Evolutionary conservation across 768 basidiomycete species (phyloP).

Genomic region (Termitomyces eurrhizus): DNA sequence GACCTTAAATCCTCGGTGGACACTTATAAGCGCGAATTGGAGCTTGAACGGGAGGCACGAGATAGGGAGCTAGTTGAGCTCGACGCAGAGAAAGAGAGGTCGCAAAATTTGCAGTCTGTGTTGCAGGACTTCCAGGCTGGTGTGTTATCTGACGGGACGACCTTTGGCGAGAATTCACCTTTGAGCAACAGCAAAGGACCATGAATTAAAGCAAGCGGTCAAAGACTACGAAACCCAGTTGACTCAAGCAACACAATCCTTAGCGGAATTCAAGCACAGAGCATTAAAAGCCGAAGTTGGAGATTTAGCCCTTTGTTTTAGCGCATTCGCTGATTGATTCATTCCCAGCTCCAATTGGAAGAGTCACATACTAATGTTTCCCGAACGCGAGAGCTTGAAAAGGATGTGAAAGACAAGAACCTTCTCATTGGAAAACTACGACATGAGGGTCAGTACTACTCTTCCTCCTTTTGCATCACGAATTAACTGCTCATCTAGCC

Average conservation of each 20-base stretch:
- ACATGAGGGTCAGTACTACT: slow-evolving; percentile 68
- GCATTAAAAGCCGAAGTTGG: slow-evolving; percentile 84
- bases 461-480: neutral
- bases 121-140: slow-evolving; percentile 94
- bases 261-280: slow-evolving; percentile 89
- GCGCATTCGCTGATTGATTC: neutral
- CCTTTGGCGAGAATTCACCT: slow-evolving; percentile 2
- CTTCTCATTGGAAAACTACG: slow-evolving; percentile 92
- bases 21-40: slow-evolving; percentile 57
- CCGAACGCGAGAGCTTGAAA: slow-evolving; percentile 71
- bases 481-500: slow-evolving; percentile 40
- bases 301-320: neutral
- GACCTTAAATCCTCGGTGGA: slow-evolving; percentile 59
- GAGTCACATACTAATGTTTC: slow-evolving; percentile 65
- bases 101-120: slow-evolving; percentile 84
- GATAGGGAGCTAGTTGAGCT: slow-evolving; percentile 54
- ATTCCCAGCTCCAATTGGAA: slow-evolving; percentile 62
- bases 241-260: slow-evolving; percentile 59
- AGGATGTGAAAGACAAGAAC: slow-evolving; percentile 93
- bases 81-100: slow-evolving; percentile 68
- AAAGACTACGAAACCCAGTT: slow-evolving; percentile 80
- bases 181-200: slow-evolving; percentile 69
- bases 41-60: slow-evolving; percentile 57
- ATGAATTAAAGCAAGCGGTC: slow-evolving; percentile 82
- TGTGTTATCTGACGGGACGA: slow-evolving; percentile 33